These are phyloP conservation scores for Cercospora berteroae DNA, from an alignment of 2,329 filamentous ascomycete genomes.

Conservation along the genomic window DNA sequence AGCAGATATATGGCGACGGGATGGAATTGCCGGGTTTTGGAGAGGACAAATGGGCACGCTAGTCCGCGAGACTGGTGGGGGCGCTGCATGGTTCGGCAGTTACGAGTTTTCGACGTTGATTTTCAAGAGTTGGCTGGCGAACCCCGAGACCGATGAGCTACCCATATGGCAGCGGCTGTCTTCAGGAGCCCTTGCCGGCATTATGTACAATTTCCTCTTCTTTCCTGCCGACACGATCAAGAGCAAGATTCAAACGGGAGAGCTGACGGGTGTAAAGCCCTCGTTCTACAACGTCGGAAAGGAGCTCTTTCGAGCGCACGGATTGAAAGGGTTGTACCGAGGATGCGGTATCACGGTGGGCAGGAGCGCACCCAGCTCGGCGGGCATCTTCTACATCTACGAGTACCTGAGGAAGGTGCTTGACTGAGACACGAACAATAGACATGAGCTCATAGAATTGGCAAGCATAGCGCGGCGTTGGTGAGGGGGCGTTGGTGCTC, in stretches of 20 bases:
- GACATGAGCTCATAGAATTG: neutral
- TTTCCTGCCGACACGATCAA: conserved; percentile 98
- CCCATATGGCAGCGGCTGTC: conserved; percentile 84
- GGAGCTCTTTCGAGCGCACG: conserved; percentile 77
- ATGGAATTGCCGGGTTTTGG: conserved; percentile 88
- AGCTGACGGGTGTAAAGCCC: conserved; percentile 49
- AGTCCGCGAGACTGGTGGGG: conserved; percentile 89
- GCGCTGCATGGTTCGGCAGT: conserved; percentile 90
- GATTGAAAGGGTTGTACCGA: conserved; percentile 81
- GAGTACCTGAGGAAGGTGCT: conserved; percentile 76
- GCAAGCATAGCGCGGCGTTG: conserved; percentile 11
- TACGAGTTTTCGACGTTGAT: conserved; percentile 77
- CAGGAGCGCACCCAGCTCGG: conserved; percentile 89
- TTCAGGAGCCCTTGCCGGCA: conserved; percentile 82
- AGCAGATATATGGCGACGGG: conserved; percentile 72
- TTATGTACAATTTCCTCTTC: conserved; percentile 95
- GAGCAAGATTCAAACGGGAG: conserved; percentile 89
- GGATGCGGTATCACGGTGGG: conserved; percentile 92
- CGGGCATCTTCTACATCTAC: conserved; percentile 95
- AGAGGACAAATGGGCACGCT: conserved; percentile 90
- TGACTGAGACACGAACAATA: conserved; percentile 17
- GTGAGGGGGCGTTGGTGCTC: neutral
- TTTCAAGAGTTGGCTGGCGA: conserved; percentile 51
- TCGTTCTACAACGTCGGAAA: conserved; percentile 72
- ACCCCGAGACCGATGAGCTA: conserved; percentile 51